A percentile compares a stretch with the other conserved stretches of the same genome.
Evolutionary conservation across 1,139 yeast genomes (phyloP).

Genomic region (Suhomyces chickasaworum): DNA sequence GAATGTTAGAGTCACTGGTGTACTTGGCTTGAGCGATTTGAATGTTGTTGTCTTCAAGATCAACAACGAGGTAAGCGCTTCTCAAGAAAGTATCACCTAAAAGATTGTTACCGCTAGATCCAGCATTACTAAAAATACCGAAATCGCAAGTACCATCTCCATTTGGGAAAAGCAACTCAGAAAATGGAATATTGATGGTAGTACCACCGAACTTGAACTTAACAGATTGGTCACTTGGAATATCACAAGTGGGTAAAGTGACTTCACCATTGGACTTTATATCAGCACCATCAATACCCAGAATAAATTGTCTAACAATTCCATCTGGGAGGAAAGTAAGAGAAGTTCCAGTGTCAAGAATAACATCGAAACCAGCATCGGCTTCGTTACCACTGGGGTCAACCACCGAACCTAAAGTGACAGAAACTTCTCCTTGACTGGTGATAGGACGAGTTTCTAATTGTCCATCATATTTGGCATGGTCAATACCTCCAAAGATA

Average conservation of each 20-base stretch:
- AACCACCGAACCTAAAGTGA: conserved; percentile 12
- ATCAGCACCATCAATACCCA: conserved; percentile 3
- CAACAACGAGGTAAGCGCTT: conserved; percentile 31
- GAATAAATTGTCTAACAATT: conserved; percentile 42
- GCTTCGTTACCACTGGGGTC: conserved; percentile 6
- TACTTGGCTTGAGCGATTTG: conserved; percentile 26
- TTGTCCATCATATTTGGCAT: conserved; percentile 43
- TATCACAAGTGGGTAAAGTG: conserved; percentile 1
- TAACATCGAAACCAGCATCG: conserved; percentile 20
- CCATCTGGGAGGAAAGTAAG: conserved; percentile 52
- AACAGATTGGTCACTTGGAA: conserved; percentile 6
- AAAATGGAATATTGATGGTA: conserved; percentile 9
- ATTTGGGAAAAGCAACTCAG: conserved; percentile 11
- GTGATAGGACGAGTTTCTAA: conserved; percentile 15
- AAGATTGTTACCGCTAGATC: conserved; percentile 7
- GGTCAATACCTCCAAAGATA: conserved; percentile 62
- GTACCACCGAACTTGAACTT: conserved; percentile 7
- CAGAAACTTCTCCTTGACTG: conserved; percentile 8
- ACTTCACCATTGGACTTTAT: conserved; percentile 1
- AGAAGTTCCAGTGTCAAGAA: conserved; percentile 72
- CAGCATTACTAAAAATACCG: conserved; percentile 4
- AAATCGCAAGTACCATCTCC: conserved; percentile 2
- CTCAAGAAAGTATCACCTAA: conserved; percentile 37
- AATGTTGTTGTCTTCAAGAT: conserved; percentile 30
- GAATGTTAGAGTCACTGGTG: conserved; percentile 7